phyloP scores from a whole-genome alignment of 169 alveolate species.

The Cryptosporidium muris region DNA sequence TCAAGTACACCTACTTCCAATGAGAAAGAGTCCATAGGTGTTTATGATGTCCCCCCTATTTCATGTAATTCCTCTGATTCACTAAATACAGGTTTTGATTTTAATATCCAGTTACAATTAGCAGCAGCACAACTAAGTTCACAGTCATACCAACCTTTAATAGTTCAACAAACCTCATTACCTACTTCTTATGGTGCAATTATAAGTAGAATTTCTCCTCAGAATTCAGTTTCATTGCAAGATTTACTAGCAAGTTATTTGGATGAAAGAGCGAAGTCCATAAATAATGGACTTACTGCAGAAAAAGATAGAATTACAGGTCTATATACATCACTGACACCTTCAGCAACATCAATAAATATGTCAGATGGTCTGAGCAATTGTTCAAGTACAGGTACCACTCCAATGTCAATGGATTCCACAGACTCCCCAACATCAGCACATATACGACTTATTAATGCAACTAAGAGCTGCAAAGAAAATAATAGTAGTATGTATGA shows the following conservation, averaged over 20 bases:
- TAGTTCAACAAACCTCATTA: constrained; percentile 7
- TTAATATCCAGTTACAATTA: background rate
- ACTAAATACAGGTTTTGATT: constrained; percentile 33
- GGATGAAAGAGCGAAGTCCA: constrained; percentile 12
- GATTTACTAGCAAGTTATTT: constrained; percentile 37
- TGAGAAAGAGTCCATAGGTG: constrained; percentile 9
- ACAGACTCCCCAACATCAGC: constrained; percentile 17
- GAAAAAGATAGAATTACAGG: constrained; percentile 8
- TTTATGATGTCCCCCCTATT: constrained; percentile 3
- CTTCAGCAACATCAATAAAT: constrained; percentile 16
- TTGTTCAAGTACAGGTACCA: constrained; percentile 51
- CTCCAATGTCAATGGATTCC: constrained; percentile 56
- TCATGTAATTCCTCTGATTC: constrained; percentile 38
- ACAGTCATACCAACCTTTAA: constrained; percentile 1
- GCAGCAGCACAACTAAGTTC: no score
- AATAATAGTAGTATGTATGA: background rate
- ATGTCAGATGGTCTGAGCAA: constrained; percentile 26
- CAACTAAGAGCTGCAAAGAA: constrained; percentile 32
- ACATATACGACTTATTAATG: constrained; percentile 12
- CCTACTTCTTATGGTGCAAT: background rate
- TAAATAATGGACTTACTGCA: constrained; percentile 1
- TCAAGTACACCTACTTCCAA: background rate
- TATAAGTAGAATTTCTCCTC: background rate
- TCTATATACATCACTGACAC: background rate
- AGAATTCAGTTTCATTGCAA: constrained; percentile 17